Conservation (phyloP, 495 filamentous ascomycete genomes). For the Tuber aestivum region DNA sequence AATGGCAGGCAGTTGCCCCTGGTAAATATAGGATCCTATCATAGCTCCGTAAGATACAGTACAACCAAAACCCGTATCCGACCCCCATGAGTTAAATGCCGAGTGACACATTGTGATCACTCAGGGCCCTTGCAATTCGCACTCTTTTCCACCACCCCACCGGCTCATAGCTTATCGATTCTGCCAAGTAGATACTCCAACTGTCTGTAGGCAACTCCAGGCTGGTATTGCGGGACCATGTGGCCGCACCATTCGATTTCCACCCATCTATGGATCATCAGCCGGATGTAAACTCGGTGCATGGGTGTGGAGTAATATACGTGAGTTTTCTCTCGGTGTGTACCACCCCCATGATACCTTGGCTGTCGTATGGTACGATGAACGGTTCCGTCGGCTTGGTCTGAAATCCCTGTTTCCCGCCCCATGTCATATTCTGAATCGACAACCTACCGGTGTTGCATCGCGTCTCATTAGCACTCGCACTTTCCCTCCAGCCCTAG, state of each 20-base stretch:
- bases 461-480: background rate
- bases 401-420: slow-evolving; percentile 64
- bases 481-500: background rate
- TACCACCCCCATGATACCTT: slow-evolving; percentile 50
- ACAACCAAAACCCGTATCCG: background rate
- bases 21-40: background rate
- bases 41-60: too few relatives aligned
- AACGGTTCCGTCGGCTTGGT: slow-evolving; percentile 53
- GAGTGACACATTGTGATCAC: background rate
- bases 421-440: slow-evolving; percentile 84
- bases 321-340: slow-evolving; percentile 66
- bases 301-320: slow-evolving; percentile 41
- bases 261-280: slow-evolving; percentile 26
- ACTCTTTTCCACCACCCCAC: background rate
- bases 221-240: slow-evolving; percentile 61
- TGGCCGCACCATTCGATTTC: slow-evolving; percentile 57
- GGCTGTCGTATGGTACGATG: slow-evolving; percentile 59
- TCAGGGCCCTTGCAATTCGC: too few relatives aligned
- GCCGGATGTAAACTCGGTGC: background rate
- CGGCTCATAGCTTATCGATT: slow-evolving; percentile 41
- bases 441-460: slow-evolving; percentile 44
- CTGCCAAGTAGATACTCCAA: slow-evolving; percentile 62
- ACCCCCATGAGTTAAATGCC: background rate
- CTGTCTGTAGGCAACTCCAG: slow-evolving; percentile 60
- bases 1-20: background rate